Evolutionary conservation across 441 rosid species (phyloP), one percentile per base, ranked within the genome.

Genomic region (Erodium texanum): DNA sequence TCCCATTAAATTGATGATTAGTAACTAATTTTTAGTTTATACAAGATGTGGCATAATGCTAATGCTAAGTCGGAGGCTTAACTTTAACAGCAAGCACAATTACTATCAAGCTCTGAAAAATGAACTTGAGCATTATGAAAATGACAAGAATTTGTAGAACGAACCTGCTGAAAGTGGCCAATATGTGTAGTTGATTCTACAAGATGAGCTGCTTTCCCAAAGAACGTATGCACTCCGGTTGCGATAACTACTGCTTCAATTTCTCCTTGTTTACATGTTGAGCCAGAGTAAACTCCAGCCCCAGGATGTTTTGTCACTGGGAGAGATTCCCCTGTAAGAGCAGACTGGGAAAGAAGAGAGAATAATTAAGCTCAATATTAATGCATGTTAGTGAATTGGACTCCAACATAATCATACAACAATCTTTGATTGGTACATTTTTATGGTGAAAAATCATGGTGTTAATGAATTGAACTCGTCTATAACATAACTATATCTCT

Each of bases 211-310:
- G 97, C 95, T 82, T 86, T 93, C 34, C 99, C 97, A 67, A 94
- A 91, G 85, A 89, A 94, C 34, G 96, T 78, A 76, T 85, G 76
- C 6, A 82, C 85, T 32, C 97, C 99, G 34, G 99, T 94, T 34
- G 99, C 97, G 69, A 94, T 88, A 19, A 91, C 96, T 68, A 89
- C 90, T 74, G 92, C 99, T 81, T 91, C 97, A 72, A 91, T 86
- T 69, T 94, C 96, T 68, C 97, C 96, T 9, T 85, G 96, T 80
- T 91, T 88, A 73, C 97, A 91, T n/a, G 96, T 91, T 71, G 99
- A 91, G 34, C 99, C 97, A 4, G 99, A 84, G 76, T 77, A 94
- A 59, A 94, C 96, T 81, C 86, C 92, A 7, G 89, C 96, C 6
- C 96, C 99, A 24, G 92, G 86, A 79, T 72, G 86, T 86, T 86